Conservation (phyloP, 768 basidiomycete genomes). For the Cyclocybe cylindracea region DNA sequence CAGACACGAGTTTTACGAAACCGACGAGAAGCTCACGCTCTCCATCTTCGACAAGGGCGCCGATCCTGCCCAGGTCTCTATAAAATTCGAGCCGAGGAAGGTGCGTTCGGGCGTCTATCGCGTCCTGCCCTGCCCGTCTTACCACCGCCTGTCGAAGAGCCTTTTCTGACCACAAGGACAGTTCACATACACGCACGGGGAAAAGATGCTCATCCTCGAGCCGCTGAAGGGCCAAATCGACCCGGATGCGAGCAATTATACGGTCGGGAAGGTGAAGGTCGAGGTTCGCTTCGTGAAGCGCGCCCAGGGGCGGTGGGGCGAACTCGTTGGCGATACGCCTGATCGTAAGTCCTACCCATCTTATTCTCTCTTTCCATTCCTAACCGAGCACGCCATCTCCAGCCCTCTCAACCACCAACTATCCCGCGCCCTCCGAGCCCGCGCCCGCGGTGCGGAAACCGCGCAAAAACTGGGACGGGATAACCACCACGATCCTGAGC, state of each 20-base stretch:
- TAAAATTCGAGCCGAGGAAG: constrained; percentile 66
- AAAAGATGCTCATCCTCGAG: constrained; percentile 68
- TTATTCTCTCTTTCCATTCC: constrained; percentile 2
- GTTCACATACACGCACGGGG: constrained; percentile 68
- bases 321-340: constrained; percentile 70
- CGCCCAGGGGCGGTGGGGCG: constrained; percentile 70
- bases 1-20: constrained; percentile 89
- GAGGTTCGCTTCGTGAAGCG: constrained; percentile 80
- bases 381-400: constrained; percentile 33
- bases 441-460: constrained; percentile 40
- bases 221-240: constrained; percentile 86
- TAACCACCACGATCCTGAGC: constrained; percentile 67
- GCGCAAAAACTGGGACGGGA: constrained; percentile 88
- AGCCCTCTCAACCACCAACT: constrained; percentile 1
- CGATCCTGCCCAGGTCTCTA: constrained; percentile 59
- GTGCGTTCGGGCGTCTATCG: constrained; percentile 32
- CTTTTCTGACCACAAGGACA: constrained; percentile 18
- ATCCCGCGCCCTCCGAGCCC: constrained; percentile 24
- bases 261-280: constrained; percentile 84
- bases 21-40: constrained; percentile 70
- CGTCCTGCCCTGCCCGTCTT: neutral
- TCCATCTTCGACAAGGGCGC: constrained; percentile 81
- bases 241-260: constrained; percentile 57
- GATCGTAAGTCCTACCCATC: constrained; percentile 55
- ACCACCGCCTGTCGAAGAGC: constrained; percentile 5